Conservation (phyloP, 176 grass and related monocot genomes). For the Oryza australiensis region DNA sequence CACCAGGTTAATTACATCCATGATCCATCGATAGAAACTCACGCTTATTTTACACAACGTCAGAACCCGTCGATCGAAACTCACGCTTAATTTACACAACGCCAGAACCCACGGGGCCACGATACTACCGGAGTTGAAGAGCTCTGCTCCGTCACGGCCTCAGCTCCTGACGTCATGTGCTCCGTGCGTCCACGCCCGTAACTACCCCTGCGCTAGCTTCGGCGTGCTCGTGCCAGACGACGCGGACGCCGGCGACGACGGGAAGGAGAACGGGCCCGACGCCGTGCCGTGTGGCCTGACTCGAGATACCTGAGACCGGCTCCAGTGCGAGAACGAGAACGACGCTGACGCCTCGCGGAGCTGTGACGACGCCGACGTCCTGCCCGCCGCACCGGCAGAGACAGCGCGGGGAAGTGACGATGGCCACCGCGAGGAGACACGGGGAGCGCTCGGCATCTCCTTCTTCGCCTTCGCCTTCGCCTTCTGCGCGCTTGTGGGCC, state of each 20-base stretch:
- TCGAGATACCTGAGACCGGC: not conserved
- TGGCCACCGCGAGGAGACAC: not conserved
- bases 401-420: not conserved
- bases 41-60: no score
- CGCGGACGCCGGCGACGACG: slow-evolving; percentile 8
- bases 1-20: not conserved
- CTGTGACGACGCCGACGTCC: not conserved
- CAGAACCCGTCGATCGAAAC: not conserved
- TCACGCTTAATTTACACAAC: not conserved
- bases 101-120: no score
- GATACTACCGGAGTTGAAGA: not conserved
- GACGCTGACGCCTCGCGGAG: not conserved
- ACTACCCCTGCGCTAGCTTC: not conserved
- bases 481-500: not conserved
- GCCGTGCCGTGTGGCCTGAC: not conserved
- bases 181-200: not conserved
- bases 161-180: not conserved
- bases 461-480: not conserved
- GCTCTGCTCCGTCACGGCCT: not conserved
- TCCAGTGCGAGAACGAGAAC: slow-evolving; percentile 22
- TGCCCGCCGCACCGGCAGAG: not conserved
- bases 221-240: not conserved
- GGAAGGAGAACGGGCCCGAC: slow-evolving; percentile 5
- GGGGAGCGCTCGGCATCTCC: not conserved
- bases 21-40: no score